Conservation (phyloP, 2,329 filamentous ascomycete genomes). For the Penicillium capsulatum region DNA sequence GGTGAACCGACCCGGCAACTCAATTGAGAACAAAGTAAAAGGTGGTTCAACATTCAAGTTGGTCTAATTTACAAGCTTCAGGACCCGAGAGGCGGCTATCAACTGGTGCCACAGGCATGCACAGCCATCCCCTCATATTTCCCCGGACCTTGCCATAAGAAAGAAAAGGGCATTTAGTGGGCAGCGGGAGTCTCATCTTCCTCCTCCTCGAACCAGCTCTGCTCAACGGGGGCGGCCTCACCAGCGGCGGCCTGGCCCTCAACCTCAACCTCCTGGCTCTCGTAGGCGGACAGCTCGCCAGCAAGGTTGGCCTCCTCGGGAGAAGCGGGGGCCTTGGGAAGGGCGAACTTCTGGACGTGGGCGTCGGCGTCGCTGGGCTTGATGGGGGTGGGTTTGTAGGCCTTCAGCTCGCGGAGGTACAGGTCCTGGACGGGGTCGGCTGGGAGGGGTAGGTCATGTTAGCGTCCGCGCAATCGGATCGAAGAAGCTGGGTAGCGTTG, state of each 20-base stretch:
- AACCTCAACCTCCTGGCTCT: slow-evolving; percentile 87
- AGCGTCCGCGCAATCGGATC: slow-evolving; percentile 21
- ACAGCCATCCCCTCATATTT: slow-evolving; percentile 26
- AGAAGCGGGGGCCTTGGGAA: slow-evolving; percentile 76
- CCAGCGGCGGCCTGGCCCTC: slow-evolving; percentile 72
- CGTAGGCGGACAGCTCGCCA: slow-evolving; percentile 88
- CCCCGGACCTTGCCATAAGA: slow-evolving; percentile 27
- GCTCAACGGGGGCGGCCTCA: slow-evolving; percentile 58
- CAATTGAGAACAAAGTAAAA: slow-evolving; percentile 15
- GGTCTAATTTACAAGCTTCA: slow-evolving; percentile 30
- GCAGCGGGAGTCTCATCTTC: slow-evolving; percentile 48
- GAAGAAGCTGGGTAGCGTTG: not conserved
- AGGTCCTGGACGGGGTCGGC: slow-evolving; percentile 97
- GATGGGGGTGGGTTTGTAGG: slow-evolving; percentile 80
- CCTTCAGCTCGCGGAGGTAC: slow-evolving; percentile 92
- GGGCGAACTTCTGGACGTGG: slow-evolving; percentile 80
- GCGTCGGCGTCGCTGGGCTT: slow-evolving; percentile 85
- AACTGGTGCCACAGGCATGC: slow-evolving; percentile 19
- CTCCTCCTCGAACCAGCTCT: slow-evolving; percentile 82
- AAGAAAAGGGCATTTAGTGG: slow-evolving; percentile 36
- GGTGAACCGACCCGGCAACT: not conserved
- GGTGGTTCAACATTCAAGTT: slow-evolving; percentile 22
- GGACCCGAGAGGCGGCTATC: slow-evolving; percentile 24
- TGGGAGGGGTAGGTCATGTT: slow-evolving; percentile 41
- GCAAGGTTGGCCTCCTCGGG: slow-evolving; percentile 94